Conservation (phyloP, 1,284 basidiomycete species). For the Rhodotorula sp. region DNA sequence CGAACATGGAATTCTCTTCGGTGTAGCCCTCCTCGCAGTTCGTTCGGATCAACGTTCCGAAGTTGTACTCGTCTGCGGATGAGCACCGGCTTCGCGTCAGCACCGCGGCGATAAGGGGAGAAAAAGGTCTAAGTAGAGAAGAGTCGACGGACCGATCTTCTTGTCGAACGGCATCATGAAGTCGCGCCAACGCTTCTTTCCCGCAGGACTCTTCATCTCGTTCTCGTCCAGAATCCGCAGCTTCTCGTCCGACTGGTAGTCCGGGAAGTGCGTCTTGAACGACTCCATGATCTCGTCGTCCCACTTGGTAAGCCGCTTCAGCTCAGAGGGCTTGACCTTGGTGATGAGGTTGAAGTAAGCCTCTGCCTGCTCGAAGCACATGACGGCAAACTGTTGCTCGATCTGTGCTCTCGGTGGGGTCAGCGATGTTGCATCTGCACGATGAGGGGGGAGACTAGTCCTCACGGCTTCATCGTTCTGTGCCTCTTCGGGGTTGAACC, state of each 20-base stretch:
- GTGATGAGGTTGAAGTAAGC: conserved; percentile 95
- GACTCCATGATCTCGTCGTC: conserved; percentile 90
- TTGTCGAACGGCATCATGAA: conserved; percentile 78
- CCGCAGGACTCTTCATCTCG: conserved; percentile 87
- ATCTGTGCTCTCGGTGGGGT: conserved; percentile 58
- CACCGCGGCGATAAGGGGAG: conserved; percentile 49
- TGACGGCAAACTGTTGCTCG: conserved; percentile 98
- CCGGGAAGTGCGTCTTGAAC: conserved; percentile 76
- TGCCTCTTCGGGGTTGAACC: conserved; percentile 32
- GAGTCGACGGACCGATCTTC: conserved; percentile 44
- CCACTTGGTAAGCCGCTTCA: conserved; percentile 73
- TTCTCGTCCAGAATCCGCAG: conserved; percentile 81
- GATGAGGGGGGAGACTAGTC: too few relatives aligned
- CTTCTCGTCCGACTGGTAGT: conserved; percentile 61
- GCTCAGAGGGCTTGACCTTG: conserved; percentile 70
- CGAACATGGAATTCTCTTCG: conserved; percentile 92
- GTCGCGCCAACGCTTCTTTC: conserved; percentile 86
- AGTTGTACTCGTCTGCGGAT: conserved; percentile 81
- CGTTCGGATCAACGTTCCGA: conserved; percentile 88
- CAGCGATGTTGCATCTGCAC: not conserved
- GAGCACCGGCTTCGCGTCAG: conserved; percentile 47
- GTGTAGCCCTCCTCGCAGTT: conserved; percentile 80
- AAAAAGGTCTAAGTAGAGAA: conserved; percentile 48
- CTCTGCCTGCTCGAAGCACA: conserved; percentile 92
- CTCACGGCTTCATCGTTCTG: conserved; percentile 32